phyloP scores from a whole-genome alignment of 1,284 basidiomycete species.

The Sporisorium exsertum region DNA sequence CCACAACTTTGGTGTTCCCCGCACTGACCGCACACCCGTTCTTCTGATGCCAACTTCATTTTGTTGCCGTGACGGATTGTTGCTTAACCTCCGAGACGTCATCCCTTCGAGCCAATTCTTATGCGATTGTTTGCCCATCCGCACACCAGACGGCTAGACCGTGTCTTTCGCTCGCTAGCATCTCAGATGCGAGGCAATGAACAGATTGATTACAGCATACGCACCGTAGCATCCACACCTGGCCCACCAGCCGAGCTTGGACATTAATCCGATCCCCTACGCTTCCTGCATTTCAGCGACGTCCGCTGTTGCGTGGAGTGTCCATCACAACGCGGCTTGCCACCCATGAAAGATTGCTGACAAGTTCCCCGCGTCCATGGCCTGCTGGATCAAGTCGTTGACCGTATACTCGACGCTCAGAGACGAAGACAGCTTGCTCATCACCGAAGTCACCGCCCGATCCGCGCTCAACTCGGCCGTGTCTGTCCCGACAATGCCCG shows the following conservation, averaged over 20 bases:
- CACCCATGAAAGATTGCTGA: conserved; percentile 77
- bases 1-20: background rate
- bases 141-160: background rate
- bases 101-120: background rate
- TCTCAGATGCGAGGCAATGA: background rate
- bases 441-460: conserved; percentile 76
- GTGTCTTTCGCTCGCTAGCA: background rate
- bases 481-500: conserved; percentile 36
- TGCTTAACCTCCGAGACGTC: background rate
- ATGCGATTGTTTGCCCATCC: background rate
- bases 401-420: conserved; percentile 92
- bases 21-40: background rate
- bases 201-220: background rate
- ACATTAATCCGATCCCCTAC: background rate
- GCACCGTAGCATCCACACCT: no score
- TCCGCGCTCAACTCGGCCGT: conserved; percentile 87
- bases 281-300: background rate
- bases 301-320: conserved; percentile 1
- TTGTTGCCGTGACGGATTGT: background rate
- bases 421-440: conserved; percentile 80
- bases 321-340: conserved; percentile 43
- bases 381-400: conserved; percentile 90
- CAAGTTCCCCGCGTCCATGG: conserved; percentile 82
- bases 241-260: background rate
- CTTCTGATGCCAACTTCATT: background rate